phyloP scores from a whole-genome alignment of 108 stramenopile genomes.

The Nitzschia putrida region DNA sequence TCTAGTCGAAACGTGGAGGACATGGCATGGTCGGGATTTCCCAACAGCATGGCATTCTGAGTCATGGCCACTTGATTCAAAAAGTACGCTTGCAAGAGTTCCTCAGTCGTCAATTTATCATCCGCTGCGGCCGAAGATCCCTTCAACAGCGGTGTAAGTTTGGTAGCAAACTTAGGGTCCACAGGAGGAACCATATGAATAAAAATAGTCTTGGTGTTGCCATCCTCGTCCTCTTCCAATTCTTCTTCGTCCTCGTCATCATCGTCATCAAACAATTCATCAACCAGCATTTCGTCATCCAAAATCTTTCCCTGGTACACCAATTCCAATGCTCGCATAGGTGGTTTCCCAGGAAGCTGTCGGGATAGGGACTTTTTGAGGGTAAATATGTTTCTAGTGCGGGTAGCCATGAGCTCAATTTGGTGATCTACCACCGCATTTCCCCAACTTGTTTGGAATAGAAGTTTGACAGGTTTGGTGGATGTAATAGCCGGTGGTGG shows the following conservation, averaged over 20 bases:
- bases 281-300: constrained; percentile 63
- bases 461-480: constrained; percentile 52
- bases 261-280: constrained; percentile 67
- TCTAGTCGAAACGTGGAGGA: constrained; percentile 36
- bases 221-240: constrained; percentile 56
- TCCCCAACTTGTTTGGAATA: constrained; percentile 58
- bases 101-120: constrained; percentile 45
- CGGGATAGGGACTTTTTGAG: constrained; percentile 64
- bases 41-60: constrained; percentile 32
- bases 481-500: constrained; percentile 9
- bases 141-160: constrained; percentile 53
- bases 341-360: constrained; percentile 63
- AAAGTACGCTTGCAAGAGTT: constrained; percentile 71
- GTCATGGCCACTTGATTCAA: constrained; percentile 62
- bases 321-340: constrained; percentile 46
- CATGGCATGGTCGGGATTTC: constrained; percentile 24
- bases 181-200: constrained; percentile 77
- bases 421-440: constrained; percentile 57
- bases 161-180: constrained; percentile 66
- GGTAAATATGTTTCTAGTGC: constrained; percentile 50
- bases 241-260: constrained; percentile 67
- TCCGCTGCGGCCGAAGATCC: constrained; percentile 11
- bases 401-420: constrained; percentile 59
- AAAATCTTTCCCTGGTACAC: constrained; percentile 49
- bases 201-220: constrained; percentile 42